Conservation (phyloP, 495 filamentous ascomycete species). For the Neurospora africana region DNA sequence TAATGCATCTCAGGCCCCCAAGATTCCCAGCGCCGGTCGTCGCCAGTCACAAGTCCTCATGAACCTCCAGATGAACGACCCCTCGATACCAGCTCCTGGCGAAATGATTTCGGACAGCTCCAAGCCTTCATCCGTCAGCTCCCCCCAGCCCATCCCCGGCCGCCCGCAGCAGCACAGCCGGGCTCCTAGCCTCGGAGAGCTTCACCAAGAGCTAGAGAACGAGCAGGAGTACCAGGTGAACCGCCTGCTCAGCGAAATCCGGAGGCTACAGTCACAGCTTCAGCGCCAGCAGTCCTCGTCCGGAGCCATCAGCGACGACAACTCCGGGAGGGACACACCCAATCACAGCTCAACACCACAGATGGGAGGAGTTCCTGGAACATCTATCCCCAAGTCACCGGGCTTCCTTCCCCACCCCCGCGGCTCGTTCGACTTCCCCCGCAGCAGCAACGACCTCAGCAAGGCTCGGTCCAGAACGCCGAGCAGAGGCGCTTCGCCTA, state of each 20-base stretch:
- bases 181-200: conserved; percentile 78
- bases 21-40: conserved; percentile 46
- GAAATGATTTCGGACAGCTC: conserved; percentile 46
- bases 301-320: conserved; percentile 54
- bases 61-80: conserved; percentile 66
- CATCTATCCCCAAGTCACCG: conserved; percentile 34
- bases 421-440: conserved; percentile 47
- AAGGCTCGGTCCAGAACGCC: conserved; percentile 43
- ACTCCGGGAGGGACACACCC: conserved; percentile 50
- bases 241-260: conserved; percentile 80
- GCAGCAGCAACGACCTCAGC: conserved; percentile 33
- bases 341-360: conserved; percentile 19
- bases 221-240: conserved; percentile 97
- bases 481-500: conserved; percentile 45
- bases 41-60: conserved; percentile 60
- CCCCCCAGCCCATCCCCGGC: conserved; percentile 42
- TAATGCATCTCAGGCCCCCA: conserved; percentile 33
- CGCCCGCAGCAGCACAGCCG: conserved; percentile 54
- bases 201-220: conserved; percentile 89
- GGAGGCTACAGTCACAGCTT: conserved; percentile 75
- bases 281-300: conserved; percentile 40
- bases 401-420: conserved; percentile 43
- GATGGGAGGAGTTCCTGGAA: conserved; percentile 11
- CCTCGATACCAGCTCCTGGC: conserved; percentile 47
- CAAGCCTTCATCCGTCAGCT: conserved; percentile 33